These are phyloP conservation scores for Apodospora peruviana DNA, from an alignment of 495 filamentous ascomycete genomes.

Conservation along the genomic window DNA sequence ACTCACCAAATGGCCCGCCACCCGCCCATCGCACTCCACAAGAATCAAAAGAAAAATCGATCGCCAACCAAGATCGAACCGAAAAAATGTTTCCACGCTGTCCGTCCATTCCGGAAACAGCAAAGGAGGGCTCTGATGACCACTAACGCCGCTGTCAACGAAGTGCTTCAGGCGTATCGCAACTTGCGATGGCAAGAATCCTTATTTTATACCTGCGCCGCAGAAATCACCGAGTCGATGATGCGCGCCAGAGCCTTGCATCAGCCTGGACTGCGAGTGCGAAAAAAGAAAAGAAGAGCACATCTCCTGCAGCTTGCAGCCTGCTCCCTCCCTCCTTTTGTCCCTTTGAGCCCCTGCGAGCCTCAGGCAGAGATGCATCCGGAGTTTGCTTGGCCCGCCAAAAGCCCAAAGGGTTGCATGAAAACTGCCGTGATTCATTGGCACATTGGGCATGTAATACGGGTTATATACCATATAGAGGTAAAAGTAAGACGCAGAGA, in stretches of 20 bases:
- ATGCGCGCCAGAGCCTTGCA: neutral
- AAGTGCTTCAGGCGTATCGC: no score
- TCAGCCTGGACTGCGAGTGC: neutral
- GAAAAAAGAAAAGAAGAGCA: neutral
- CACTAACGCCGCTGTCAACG: no score
- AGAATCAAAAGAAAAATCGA: neutral
- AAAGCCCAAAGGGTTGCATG: conserved; percentile 6
- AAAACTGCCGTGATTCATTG: conserved; percentile 15
- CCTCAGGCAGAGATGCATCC: neutral
- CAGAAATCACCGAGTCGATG: no score
- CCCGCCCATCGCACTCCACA: neutral
- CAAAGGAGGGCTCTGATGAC: no score
- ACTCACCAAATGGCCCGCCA: neutral
- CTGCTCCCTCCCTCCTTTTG: neutral
- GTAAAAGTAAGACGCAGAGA: no score
- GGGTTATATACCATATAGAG: neutral
- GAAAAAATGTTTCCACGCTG: no score
- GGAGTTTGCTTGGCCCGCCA: neutral
- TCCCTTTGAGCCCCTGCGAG: neutral
- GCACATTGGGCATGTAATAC: neutral
- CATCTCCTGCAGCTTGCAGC: neutral
- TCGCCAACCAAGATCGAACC: neutral
- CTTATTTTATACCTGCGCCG: no score
- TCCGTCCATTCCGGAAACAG: no score
- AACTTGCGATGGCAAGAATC: no score